Base-by-base conservation (phyloP, 257 asterid genomes). In the Plantago elongata region DNA sequence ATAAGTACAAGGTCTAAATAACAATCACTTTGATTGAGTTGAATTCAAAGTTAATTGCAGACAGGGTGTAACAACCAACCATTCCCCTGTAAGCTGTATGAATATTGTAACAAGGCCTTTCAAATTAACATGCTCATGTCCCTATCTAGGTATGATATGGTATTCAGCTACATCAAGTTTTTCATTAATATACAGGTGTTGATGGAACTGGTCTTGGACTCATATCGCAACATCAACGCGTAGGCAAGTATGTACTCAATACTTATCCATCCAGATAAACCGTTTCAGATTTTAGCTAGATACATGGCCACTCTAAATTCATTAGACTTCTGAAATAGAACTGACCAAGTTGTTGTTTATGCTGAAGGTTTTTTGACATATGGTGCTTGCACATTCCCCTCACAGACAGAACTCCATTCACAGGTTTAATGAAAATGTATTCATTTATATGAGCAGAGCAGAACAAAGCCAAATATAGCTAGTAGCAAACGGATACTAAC, bases 361-460 rank as follows among this genome's bases (percentile, higher is more conserved):
- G 3, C 50, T 69, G 69, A 64, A 90, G 98, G 88, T 71, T 79
- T n/a, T 90, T 90, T 57, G 81, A 88, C 42, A 72, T 84, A 67
- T 82, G 96, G 95, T 88, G 98, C 81, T 63, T 90, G 77, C 98
- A 90, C 84, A 73, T 85, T 65, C 98, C 98, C 65, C 62, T 85
- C 34, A 34, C 67, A 44, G 96, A 88, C 72, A 81, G 88, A 64
- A 77, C 96, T 69, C 30, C 87, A 14, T 88, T 88, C 51, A 34
- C 69, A 77, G 96, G 98, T 90, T 67, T 27, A 3, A 51, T 18
- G 40, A 22, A 51, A 13, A 48, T 12, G 1, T 14, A 48, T 48
- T 48, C 3, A 3, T 2, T 5, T 48, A 48, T 6, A 47, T 14
- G n/a, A n/a, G 52, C 52, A 48, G 9, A 49, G 54, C 1, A 34